Conservation (phyloP, 306 rosid species). For the Quillaja saponaria region DNA sequence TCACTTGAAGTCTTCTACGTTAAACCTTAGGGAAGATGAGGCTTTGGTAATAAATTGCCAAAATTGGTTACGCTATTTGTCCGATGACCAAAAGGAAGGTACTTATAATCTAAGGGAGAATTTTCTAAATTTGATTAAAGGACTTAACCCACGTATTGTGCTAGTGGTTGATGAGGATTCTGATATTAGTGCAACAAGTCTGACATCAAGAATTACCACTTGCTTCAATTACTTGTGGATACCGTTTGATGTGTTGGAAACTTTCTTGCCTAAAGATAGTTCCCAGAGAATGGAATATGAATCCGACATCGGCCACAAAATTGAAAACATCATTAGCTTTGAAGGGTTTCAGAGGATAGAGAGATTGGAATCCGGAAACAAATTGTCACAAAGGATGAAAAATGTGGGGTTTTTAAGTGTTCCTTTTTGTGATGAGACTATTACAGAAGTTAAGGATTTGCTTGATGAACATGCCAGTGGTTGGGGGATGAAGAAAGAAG, state of each 20-base stretch:
- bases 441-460: constrained; percentile 66
- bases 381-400: constrained; percentile 62
- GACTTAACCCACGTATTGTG: constrained; percentile 67
- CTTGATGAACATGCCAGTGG: constrained; percentile 96
- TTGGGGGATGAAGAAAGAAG: constrained; percentile 97
- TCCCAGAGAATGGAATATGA: constrained; percentile 79
- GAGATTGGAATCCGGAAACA: constrained; percentile 59
- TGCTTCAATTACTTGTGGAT: constrained; percentile 92
- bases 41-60: constrained; percentile 87
- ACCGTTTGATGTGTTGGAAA: constrained; percentile 91
- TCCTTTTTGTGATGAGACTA: constrained; percentile 66
- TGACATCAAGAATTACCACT: constrained; percentile 64
- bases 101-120: constrained; percentile 36
- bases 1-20: constrained; percentile 53
- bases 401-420: constrained; percentile 53
- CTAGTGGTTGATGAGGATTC: constrained; percentile 84
- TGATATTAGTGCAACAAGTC: constrained; percentile 59
- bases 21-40: constrained; percentile 70
- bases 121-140: constrained; percentile 52
- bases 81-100: constrained; percentile 44
- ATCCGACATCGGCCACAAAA: constrained; percentile 83
- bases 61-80: constrained; percentile 70
- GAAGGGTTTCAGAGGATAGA: constrained; percentile 78
- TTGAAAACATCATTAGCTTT: constrained; percentile 68
- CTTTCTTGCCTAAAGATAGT: constrained; percentile 81